Conservation (phyloP, 2,329 filamentous ascomycete species). For the Fusarium nematophilum region DNA sequence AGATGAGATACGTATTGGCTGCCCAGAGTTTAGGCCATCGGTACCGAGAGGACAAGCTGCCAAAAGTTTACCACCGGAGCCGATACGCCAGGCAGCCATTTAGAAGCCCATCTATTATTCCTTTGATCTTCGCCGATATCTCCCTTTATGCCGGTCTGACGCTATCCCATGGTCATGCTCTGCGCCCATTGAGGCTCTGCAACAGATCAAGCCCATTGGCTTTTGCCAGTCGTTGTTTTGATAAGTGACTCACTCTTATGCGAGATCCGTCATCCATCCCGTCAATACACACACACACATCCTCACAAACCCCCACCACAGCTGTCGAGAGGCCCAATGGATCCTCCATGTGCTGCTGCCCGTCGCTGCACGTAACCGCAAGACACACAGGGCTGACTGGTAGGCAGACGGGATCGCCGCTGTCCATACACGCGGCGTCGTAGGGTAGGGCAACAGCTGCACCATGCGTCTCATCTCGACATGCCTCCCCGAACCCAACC, state of each 20-base stretch:
- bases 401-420: constrained; percentile 13
- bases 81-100: constrained; percentile 16
- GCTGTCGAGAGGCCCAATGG: constrained; percentile 3
- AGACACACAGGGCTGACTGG: constrained; percentile 25
- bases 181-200: constrained; percentile 18
- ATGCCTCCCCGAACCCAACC: constrained; percentile 3
- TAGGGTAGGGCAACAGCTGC: constrained; percentile 6
- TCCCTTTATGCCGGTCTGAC: constrained; percentile 1
- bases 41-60: too few species aligned
- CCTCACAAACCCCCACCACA: background rate
- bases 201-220: background rate
- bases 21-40: background rate
- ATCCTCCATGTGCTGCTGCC: background rate
- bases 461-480: constrained; percentile 14
- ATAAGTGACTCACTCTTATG: constrained; percentile 30
- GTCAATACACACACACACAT: constrained; percentile 4
- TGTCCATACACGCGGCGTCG: constrained; percentile 3
- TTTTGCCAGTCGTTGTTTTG: background rate
- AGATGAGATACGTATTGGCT: background rate
- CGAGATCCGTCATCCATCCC: constrained; percentile 10
- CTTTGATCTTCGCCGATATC: background rate
- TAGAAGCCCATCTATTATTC: background rate
- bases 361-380: constrained; percentile 25
- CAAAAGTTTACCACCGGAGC: background rate
- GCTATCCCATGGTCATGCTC: constrained; percentile 7